phyloP scores from a whole-genome alignment of 805 yeast species.

The Ogataea methylovora region DNA sequence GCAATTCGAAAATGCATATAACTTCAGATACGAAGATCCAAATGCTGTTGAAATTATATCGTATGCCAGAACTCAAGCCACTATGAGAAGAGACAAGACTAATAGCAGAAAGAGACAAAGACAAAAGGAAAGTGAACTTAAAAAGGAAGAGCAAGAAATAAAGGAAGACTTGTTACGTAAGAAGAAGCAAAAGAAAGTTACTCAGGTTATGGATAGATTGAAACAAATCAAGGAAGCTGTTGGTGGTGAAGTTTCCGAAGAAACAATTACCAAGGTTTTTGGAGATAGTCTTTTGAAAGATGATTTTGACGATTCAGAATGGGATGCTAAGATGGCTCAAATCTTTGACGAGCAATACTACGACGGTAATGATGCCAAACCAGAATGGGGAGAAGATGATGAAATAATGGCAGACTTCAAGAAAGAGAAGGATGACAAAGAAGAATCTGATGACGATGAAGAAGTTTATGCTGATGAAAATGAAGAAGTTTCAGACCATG shows the following conservation, averaged over 20 bases:
- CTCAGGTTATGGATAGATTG: constrained; percentile 67
- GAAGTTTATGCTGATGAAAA: constrained; percentile 20
- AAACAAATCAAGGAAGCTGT: constrained; percentile 58
- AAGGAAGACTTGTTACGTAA: constrained; percentile 56
- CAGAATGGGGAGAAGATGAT: constrained; percentile 60
- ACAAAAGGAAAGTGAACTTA: constrained; percentile 55
- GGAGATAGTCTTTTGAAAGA: constrained; percentile 74
- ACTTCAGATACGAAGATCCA: constrained; percentile 92
- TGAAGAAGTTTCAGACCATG: constrained; percentile 17
- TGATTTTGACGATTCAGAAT: constrained; percentile 83
- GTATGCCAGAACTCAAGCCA: constrained; percentile 91
- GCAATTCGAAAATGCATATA: constrained; percentile 84
- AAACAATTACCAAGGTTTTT: constrained; percentile 53
- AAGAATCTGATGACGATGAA: constrained; percentile 21
- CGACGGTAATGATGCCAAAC: constrained; percentile 44
- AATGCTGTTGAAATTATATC: constrained; percentile 84
- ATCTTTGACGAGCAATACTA: constrained; percentile 83
- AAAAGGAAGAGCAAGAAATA: constrained; percentile 41
- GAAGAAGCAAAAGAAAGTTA: constrained; percentile 70
- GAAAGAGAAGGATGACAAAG: constrained; percentile 21
- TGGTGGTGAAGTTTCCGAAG: constrained; percentile 57
- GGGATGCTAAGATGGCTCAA: constrained; percentile 83
- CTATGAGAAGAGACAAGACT: constrained; percentile 74
- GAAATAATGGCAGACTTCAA: constrained; percentile 37
- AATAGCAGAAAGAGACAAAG: constrained; percentile 77